Evolutionary conservation across 768 basidiomycete genomes (phyloP), one percentile per base, ranked within the genome.

Genomic region (Kwoniella bestiolae): DNA sequence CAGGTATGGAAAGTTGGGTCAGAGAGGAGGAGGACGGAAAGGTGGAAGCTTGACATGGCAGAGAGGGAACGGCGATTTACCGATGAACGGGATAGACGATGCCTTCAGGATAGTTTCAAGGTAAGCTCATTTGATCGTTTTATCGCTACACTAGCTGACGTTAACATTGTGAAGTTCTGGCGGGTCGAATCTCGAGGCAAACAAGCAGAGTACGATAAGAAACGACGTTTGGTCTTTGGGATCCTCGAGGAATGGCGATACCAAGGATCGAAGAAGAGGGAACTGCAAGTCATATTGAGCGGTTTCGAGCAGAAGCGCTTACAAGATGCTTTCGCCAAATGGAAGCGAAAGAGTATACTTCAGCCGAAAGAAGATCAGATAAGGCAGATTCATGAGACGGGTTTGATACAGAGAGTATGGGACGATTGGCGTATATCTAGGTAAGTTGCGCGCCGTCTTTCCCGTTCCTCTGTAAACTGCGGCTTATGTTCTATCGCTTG

Each of bases 31-130:
- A 41, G 69, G 23, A 74, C 66, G 14, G 47, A 66, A 34, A 58
- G 68, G 16, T 78, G 71, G 72, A 64, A 69, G 56, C 25, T 46
- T 49, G 69, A 73, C 35, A 69, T 78, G 72, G 56, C 35, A 12
- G 38, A 63, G 23, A 34, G 67, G 18, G 76, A 75, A 46, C 51
- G 49, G 34, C 11, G 25, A 0, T 69, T 78, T 25, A 55, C 57
- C 14, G 31, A 38, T 14, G 28, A 21, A 3, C 68, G 52, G 51
- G 34, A 67, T 9, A 23, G 58, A 18, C 18, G 16, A 7, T 5
- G 63, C n/a, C 2, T 65, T 5, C 18, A 26, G 5, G 26, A 38
- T 16, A 56, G 45, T 1, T 38, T 74, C 14, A 46, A 61, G 18
- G 75, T 76, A 35, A 70, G 74, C 18, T 6, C n/a, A n/a, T 32